Base-by-base conservation (phyloP, 441 rosid species). In the Mallotus japonicus region DNA sequence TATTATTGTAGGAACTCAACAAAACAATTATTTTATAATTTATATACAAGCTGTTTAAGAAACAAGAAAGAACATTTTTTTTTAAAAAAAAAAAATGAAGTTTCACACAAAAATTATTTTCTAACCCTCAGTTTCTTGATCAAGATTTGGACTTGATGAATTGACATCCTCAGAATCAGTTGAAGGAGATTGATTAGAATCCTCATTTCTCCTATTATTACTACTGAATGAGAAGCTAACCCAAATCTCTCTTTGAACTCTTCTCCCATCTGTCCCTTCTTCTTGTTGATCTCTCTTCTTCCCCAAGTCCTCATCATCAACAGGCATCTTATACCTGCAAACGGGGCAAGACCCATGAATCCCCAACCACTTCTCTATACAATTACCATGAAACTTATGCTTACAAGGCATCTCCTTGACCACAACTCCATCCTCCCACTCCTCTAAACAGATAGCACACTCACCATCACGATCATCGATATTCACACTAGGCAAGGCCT, bases 361-460 rank as follows among this genome's bases (percentile, higher is more conserved):
- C 84, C 83, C 86, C 28, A 92, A 64, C 99, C 98, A 92, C 85
- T 85, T 85, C 76, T 87, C 93, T 69, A 90, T 85, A 70, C 99
- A 95, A 16, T 76, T 78, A 0, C 83, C 85, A 63, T 92, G 99
- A 66, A 95, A 92, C 82, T 66, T 76, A 22, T 92, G 99, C 74
- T 85, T 85, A 73, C 99, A 92, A 5, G 97, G 96, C 97, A 95
- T 92, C 89, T 86, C 95, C 75, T 86, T 84, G 0, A 78, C 96
- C 69, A 80, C 67, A 74, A 76, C 95, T 65, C 81, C 67, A 75
- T 78, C 89, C 60, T 71, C 82, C 87, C 88, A 87, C 75, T 85
- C 89, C 51, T 95, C 99, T 71, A 92, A 82, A 71, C 98, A 91
- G 8, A 91, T 75, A 71, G 78, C 74, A 79, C 99, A 92, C 77